Evolutionary conservation across 1,139 yeast genomes (phyloP), one percentile per base, ranked within the genome.

Genomic region (Yamadazyma friedrichii): DNA sequence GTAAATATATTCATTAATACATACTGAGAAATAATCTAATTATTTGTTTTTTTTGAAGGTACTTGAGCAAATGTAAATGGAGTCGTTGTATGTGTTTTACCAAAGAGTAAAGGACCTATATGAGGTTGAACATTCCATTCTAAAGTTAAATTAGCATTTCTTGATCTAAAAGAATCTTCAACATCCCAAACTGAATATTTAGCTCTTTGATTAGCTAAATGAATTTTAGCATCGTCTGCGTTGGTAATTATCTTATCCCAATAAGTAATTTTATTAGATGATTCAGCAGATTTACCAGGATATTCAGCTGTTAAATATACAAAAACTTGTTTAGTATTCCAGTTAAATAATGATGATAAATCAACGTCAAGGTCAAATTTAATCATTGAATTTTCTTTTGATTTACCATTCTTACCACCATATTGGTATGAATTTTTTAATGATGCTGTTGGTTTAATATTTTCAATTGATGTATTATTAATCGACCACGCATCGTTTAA

Each of bases 251-350:
- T 91, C 54, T 77, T 77, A 64, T 93, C 98, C 98, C 98, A 93
- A 56, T 87, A 81, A 0, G 94, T 86, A 30, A 91, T 87, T 46
- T 81, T 80, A 65, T 84, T 88, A 16, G 64, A 60, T 2, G 80
- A 67, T 2, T 65, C 73, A 2, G 58, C 62, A 31, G 65, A 66
- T 50, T 73, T 74, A 2, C 93, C 93, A 10, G 84, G 82, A 56
- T 91, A 89, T 55, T 88, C 94, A 1, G 95, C 96, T 2, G 95
- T 87, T 47, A 93, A 70, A 55, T 91, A 93, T 4, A 85, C 86
- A 59, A 93, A 91, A 15, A 93, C 80, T 62, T 93, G 98, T 58
- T 93, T 93, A 10, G 98, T 93, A 64, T 93, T 93, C 97, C 98
- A 93, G 62, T 87, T 89, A 76, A 91, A 91, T 42, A 93, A 70